Percentiles rank a stretch among this genome's conserved stretches.
Conservation (phyloP, 106 monocot species). For the Dendrobium chrysotoxum region DNA sequence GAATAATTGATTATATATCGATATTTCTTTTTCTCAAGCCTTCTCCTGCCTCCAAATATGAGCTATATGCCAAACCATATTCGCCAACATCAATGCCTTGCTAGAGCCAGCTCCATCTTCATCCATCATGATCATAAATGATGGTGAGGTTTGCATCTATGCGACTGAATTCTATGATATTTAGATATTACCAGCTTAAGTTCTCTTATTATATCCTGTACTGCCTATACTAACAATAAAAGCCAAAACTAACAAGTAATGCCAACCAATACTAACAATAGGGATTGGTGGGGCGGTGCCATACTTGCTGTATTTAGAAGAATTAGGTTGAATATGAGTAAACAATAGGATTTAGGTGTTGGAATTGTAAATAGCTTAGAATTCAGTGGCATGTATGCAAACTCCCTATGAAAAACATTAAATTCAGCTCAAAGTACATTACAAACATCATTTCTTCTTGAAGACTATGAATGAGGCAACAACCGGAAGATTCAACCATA, state of each 20-base stretch:
- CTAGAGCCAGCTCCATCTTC: background rate
- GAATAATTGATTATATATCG: too few species aligned
- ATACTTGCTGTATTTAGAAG: background rate
- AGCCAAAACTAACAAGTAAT: background rate
- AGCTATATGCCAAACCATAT: too few species aligned
- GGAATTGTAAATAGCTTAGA: background rate
- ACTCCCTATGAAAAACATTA: background rate
- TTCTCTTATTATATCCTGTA: background rate
- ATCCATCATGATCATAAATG: background rate
- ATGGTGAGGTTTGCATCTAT: background rate
- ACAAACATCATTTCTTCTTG: background rate
- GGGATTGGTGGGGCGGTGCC: background rate
- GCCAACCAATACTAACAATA: background rate
- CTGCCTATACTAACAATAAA: background rate
- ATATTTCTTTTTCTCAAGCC: too few species aligned
- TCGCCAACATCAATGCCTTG: too few species aligned
- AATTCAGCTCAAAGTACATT: background rate
- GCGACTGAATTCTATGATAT: background rate
- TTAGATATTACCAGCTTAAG: background rate
- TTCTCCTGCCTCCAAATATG: too few species aligned
- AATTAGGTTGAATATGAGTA: background rate
- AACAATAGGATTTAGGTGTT: background rate
- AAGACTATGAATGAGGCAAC: background rate
- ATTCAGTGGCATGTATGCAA: background rate
- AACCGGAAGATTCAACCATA: background rate